Conservation (phyloP, 2,329 filamentous ascomycete species). For the Elsinoe arachidis region DNA sequence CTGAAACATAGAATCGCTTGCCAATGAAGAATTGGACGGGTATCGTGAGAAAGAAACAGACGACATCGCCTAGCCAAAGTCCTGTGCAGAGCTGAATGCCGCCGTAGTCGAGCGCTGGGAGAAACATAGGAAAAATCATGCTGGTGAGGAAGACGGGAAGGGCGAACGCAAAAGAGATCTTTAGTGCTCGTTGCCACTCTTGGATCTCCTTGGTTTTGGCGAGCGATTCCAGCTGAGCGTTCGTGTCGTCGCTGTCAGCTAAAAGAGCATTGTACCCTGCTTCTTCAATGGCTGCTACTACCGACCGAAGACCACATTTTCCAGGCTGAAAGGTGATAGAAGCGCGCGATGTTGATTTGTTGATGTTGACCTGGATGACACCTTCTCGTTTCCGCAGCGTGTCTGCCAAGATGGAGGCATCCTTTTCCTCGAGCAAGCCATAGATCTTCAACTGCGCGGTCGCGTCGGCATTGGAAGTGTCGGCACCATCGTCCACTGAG, state of each 20-base stretch:
- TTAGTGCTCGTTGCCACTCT: conserved; percentile 80
- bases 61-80: conserved; percentile 76
- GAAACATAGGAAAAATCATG: conserved; percentile 87
- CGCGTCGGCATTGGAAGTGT: conserved; percentile 44
- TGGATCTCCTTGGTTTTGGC: conserved; percentile 94
- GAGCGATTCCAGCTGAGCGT: conserved; percentile 88
- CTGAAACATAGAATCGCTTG: conserved; percentile 83
- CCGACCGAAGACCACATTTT: conserved; percentile 65
- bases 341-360: conserved; percentile 63
- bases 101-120: conserved; percentile 70
- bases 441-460: conserved; percentile 76
- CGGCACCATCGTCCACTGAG: conserved; percentile 53
- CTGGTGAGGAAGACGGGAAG: conserved; percentile 84
- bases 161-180: conserved; percentile 68
- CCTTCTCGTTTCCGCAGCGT: conserved; percentile 58
- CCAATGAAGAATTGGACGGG: conserved; percentile 96
- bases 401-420: conserved; percentile 64
- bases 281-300: conserved; percentile 77
- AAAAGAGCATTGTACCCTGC: conserved; percentile 81
- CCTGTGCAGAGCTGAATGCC: conserved; percentile 56
- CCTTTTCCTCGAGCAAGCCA: conserved; percentile 62
- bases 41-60: conserved; percentile 76
- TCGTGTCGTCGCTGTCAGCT: conserved; percentile 88
- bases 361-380: conserved; percentile 64
- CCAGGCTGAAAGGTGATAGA: conserved; percentile 64